Evolutionary conservation across 306 rosid genomes (phyloP).

Genomic region (Castanospermum australe): DNA sequence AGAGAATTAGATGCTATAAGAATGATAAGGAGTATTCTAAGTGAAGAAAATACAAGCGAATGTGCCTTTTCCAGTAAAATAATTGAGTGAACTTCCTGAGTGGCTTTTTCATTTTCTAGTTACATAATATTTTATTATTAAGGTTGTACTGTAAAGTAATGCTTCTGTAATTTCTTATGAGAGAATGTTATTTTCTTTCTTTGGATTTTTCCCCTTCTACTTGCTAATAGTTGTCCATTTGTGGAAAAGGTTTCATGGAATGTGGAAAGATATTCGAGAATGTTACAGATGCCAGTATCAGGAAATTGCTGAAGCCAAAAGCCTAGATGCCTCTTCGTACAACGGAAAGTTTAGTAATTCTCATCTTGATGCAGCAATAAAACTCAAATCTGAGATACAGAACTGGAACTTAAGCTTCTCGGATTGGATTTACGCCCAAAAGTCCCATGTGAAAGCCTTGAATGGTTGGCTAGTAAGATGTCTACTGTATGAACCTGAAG

Average conservation of each 20-base stretch:
- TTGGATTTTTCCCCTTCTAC: background rate
- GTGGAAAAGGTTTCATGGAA: constrained; percentile 45
- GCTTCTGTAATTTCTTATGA: background rate
- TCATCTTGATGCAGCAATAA: constrained; percentile 49
- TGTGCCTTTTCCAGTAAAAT: too few relatives aligned
- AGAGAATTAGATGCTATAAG: too few relatives aligned
- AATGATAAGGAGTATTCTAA: too few relatives aligned
- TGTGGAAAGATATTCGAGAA: constrained; percentile 73
- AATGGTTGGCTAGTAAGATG: constrained; percentile 70
- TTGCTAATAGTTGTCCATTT: constrained; percentile 12
- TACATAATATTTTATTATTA: background rate
- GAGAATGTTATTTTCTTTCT: background rate
- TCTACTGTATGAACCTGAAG: constrained; percentile 51
- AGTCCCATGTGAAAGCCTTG: constrained; percentile 53
- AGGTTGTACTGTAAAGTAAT: background rate
- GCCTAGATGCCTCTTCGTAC: constrained; percentile 32
- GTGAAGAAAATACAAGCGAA: too few relatives aligned
- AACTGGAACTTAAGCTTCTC: constrained; percentile 61
- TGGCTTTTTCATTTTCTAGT: background rate
- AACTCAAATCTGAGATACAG: constrained; percentile 56
- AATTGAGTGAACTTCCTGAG: background rate
- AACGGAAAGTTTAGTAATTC: constrained; percentile 32
- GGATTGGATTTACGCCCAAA: constrained; percentile 55
- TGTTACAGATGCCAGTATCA: constrained; percentile 54
- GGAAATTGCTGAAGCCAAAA: constrained; percentile 41